These are phyloP conservation scores for Mycena alexandri DNA, from an alignment of 768 basidiomycete species.

Conservation along the genomic window DNA sequence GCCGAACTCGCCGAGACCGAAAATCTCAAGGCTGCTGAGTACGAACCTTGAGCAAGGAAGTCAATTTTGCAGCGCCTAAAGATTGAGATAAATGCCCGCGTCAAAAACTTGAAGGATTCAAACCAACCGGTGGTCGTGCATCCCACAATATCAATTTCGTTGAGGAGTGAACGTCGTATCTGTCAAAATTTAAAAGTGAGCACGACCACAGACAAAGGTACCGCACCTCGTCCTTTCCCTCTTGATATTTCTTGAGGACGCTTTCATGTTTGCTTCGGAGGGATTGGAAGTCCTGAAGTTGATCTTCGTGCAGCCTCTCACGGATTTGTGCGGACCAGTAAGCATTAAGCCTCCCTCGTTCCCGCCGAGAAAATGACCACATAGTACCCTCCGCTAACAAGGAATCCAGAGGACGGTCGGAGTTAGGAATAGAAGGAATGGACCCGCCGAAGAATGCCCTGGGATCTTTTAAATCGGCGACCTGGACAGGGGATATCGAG, in stretches of 20 bases:
- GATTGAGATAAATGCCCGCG: not conserved
- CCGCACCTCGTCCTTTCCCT: conserved; percentile 68
- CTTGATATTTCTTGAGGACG: conserved; percentile 55
- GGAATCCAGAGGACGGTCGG: conserved; percentile 51
- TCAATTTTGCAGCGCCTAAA: conserved; percentile 76
- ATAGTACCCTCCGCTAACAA: conserved; percentile 55
- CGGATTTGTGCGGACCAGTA: conserved; percentile 64
- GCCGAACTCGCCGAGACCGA: too few relatives aligned
- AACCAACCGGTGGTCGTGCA: conserved; percentile 79
- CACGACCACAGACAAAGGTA: not conserved
- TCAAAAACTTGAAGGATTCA: too few relatives aligned
- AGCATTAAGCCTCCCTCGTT: conserved; percentile 58
- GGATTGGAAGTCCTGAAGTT: conserved; percentile 57
- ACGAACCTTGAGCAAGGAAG: conserved; percentile 66
- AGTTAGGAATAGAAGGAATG: conserved; percentile 54
- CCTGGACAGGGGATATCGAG: conserved; percentile 9
- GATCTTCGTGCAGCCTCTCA: conserved; percentile 38
- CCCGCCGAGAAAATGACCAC: conserved; percentile 67
- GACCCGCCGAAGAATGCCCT: conserved; percentile 50
- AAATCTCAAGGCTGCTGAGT: too few relatives aligned
- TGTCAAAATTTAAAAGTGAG: conserved; percentile 43
- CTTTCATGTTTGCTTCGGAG: conserved; percentile 47
- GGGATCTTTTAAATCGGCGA: conserved; percentile 45
- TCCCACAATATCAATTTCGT: conserved; percentile 71
- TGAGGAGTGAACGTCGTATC: conserved; percentile 69